A percentile compares a stretch with the other conserved stretches of the same genome.
Evolutionary conservation across 306 rosid species (phyloP).

Genomic region (Hippophae tibetana): DNA sequence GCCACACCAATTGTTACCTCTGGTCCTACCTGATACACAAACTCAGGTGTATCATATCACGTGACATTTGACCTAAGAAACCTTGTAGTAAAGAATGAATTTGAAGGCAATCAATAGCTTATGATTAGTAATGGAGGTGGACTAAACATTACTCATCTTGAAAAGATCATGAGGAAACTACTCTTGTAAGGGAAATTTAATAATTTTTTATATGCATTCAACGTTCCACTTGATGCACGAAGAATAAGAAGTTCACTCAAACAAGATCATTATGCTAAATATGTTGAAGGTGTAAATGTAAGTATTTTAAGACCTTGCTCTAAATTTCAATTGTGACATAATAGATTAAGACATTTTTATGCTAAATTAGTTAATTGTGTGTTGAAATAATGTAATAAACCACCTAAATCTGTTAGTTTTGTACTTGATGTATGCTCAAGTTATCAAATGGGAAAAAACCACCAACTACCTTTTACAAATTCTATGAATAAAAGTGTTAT

Average conservation of each 20-base stretch:
- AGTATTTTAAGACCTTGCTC: background rate
- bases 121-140: background rate
- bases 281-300: background rate
- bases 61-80: background rate
- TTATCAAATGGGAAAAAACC: background rate
- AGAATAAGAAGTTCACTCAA: no score
- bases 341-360: background rate
- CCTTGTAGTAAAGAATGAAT: background rate
- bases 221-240: no score
- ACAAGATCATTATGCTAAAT: no score
- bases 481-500: background rate
- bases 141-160: background rate
- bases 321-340: background rate
- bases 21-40: no score
- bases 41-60: background rate
- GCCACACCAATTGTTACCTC: background rate
- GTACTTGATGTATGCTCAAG: background rate
- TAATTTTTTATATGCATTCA: no score
- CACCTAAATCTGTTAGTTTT: background rate
- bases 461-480: background rate
- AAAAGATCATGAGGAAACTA: no score
- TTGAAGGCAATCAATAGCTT: background rate
- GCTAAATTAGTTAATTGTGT: no score
- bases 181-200: no score
- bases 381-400: background rate